Evolutionary conservation across 2,329 filamentous ascomycete genomes (phyloP), one percentile per base, ranked within the genome.

Genomic region (Cladosporium sp.): DNA sequence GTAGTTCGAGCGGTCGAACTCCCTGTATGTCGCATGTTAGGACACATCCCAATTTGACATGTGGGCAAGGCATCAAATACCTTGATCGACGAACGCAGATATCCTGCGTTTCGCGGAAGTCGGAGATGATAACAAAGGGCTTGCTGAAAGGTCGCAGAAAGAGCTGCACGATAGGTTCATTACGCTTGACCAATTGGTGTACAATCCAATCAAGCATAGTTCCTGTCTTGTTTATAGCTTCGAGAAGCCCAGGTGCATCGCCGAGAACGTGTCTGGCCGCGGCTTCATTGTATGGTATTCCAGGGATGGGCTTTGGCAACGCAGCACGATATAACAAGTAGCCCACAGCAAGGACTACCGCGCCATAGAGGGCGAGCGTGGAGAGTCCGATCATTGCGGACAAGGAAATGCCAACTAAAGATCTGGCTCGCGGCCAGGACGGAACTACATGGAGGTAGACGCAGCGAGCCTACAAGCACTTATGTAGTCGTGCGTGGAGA

Each of bases 161-260:
- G 6, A 81, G 72, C 68, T 86, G 84, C 6, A 80, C 71, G 65
- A 85, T 76, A 0, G 82, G 80, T 12, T 77, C 78, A 6, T 78
- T 68, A 16, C 18, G 49, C 23, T 62, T 23, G 46, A 62, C 26
- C 56, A 79, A 75, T 46, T 65, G 60, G 16, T 40, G 40, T 12
- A 35, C 12, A 16, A 62, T 16, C 31, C 46, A 62, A 6, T 31
- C 35, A 8, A 49, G 44, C 57, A 60, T 60, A 14, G 44, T 44
- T n/a, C 37, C 37, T 5, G 37, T 49, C 18, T 60, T 46, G 10
- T 7, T 21, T 21, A 46, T 5, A 46, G 23, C 18, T 46, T 33
- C 57, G 29, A 21, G 16, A n/a, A 60, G 23, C 7, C 28, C 16
- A 49, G 29, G 37, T 46, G 40, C 40, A 46, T 46, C 40, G 6